Base-by-base conservation (phyloP, 352 stramenopile genomes). In the Pythium oligandrum region DNA sequence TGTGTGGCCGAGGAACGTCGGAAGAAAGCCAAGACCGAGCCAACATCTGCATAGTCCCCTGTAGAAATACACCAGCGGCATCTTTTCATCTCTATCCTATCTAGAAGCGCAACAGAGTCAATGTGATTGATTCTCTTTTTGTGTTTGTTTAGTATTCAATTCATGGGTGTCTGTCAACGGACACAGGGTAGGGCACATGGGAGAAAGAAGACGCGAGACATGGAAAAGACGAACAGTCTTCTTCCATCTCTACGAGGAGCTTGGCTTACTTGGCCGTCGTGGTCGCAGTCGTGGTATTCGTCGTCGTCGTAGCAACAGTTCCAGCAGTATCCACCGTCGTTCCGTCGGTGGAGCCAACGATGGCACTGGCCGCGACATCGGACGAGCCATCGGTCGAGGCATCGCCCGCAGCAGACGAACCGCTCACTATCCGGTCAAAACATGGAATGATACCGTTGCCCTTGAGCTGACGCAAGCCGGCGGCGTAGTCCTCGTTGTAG, bases 361-460 rank as follows among this genome's bases (percentile, higher is more conserved):
- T 57, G 4, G 53, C 57, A 6, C 64, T 62, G 46, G 70, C 59
- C 0, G 59, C 70, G 38, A 55, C 65, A 7, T 55, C 63, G 31
- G 56, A 47, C 45, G 67, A 77, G 32, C 57, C 68, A 37, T 68
- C 77, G 3, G 59, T 61, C 4, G 57, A 57, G 36, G 62, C 70
- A 32, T 54, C 53, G 12, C 51, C 70, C 11, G 69, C 71, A 26
- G 17, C 17, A 26, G 17, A 26, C 9, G 63, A 73, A 44, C 64
- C 72, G 8, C 64, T 69, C 37, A 86, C 55, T 17, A 56, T 59
- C n/a, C 57, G 51, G 40, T 59, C 57, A 52, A 75, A 88, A 54
- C 83, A 93, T 45, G 77, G 77, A 50, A 93, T 89, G 33, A 72
- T 75, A 43, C 83, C 83, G 43, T 70, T 88, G 33, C 83, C 83